Evolutionary conservation across 2,329 filamentous ascomycete species (phyloP), one percentile per base, ranked within the genome.

Genomic region (Colletotrichum lentis): DNA sequence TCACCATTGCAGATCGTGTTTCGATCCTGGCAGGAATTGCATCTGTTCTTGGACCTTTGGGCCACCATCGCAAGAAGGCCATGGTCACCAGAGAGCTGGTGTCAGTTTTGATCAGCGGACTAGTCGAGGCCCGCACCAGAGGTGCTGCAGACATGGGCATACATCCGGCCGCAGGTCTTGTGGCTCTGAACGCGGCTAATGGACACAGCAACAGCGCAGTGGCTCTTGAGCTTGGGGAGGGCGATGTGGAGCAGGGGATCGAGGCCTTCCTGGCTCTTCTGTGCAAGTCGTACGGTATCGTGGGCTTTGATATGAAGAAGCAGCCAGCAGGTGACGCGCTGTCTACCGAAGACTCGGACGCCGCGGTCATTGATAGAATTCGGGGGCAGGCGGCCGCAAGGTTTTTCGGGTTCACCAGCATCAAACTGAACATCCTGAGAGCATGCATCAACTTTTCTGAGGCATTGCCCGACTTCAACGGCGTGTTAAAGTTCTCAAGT

Each of bases 91-190:
- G 92, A 73, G 94, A 97, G 74, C 85, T 98, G 57, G 86, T 99
- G 10, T 90, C 90, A 3, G 89, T 94, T 18, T 84, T 98, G 47
- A 92, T 96, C 60, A 90, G 90, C 41, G 94, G 92, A 3, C 84
- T 99, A 10, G 90, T 97, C 5, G 93, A 97, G 78, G 96, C 96
- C 18, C 88, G 96, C 46, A 97, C 96, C 54, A 86, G 95, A 55
- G 95, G 95, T 39, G 96, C 96, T 47, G 94, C 96, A n/a, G 96
- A 98, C 76, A 92, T 96, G 74, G 96, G 95, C 3, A 93, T 99
- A 43, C 95, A 98, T 79, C 96, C 96, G 47, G 95, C 95, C 20
- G 93, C 95, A 11, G 94, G 93, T 0, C 82, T 97, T 58, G 90
- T 93, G 31, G 90, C 90, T 14, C 81, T 96, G 37, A 91, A 89